Conservation (phyloP, 768 basidiomycete genomes). For the Rhodotorula graminis region DNA sequence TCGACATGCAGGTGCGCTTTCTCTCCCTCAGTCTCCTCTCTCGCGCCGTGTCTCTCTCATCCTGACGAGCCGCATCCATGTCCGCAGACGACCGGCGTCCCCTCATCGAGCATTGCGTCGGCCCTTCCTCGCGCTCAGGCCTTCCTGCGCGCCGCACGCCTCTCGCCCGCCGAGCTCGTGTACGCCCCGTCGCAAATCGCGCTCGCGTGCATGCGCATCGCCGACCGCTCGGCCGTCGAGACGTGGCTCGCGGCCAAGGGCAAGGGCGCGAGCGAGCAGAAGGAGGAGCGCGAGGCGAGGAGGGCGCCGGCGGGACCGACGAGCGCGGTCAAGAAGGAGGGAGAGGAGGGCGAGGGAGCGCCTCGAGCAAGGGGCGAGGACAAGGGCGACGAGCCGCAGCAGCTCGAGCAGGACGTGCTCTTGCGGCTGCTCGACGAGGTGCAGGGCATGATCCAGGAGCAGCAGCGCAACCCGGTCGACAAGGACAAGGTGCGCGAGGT, state of each 20-base stretch:
- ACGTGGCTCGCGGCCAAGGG: constrained; percentile 54
- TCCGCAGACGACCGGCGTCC: constrained; percentile 2
- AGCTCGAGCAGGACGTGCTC: constrained; percentile 38
- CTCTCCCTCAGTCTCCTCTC: neutral
- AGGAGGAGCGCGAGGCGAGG: neutral
- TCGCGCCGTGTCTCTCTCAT: neutral
- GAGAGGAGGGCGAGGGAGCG: neutral
- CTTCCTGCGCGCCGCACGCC: constrained; percentile 54
- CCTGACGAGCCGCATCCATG: neutral
- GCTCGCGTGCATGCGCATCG: constrained; percentile 67
- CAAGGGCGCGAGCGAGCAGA: neutral
- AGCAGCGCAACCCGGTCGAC: constrained; percentile 61
- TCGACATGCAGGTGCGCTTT: constrained; percentile 75
- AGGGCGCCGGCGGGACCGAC: neutral
- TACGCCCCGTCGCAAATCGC: constrained; percentile 93
- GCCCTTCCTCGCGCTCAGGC: constrained; percentile 7
- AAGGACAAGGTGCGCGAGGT: constrained; percentile 81
- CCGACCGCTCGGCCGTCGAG: constrained; percentile 57
- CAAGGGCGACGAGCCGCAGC: neutral
- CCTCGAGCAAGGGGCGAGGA: neutral
- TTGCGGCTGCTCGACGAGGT: constrained; percentile 40
- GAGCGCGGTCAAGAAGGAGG: neutral
- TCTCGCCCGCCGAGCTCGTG: constrained; percentile 85
- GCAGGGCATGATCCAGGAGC: constrained; percentile 57
- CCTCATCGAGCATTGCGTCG: neutral